phyloP scores from a whole-genome alignment of 805 yeast genomes.

The Saturnispora besseyi region DNA sequence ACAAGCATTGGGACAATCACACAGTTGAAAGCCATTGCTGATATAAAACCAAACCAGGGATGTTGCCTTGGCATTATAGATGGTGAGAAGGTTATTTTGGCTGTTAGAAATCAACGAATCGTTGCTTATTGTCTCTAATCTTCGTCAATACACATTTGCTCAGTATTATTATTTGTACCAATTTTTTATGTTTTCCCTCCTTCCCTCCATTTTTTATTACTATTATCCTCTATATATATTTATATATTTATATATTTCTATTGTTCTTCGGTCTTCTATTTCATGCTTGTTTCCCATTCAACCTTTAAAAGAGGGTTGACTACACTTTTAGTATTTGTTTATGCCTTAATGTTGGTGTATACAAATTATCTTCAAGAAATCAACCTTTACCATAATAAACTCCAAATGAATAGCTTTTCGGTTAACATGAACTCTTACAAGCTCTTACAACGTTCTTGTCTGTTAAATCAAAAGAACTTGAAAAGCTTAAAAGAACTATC shows the following conservation, averaged over 20 bases:
- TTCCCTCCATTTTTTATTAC: not conserved
- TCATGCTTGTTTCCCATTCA: conserved; percentile 13
- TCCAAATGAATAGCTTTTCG: conserved; percentile 17
- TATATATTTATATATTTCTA: conserved; percentile 5
- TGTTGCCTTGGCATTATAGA: conserved; percentile 19
- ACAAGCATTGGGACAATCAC: conserved; percentile 17
- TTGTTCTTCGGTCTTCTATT: too few relatives aligned
- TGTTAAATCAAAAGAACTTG: conserved; percentile 2
- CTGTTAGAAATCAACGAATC: conserved; percentile 15
- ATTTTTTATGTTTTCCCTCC: not conserved
- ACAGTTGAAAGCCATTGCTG: conserved; percentile 11
- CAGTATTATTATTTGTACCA: not conserved
- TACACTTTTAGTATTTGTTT: conserved; percentile 17
- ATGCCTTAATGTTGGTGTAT: conserved; percentile 19
- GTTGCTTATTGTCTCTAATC: conserved; percentile 9
- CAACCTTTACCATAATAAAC: conserved; percentile 20
- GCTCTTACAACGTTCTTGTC: conserved; percentile 12
- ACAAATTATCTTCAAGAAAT: conserved; percentile 23
- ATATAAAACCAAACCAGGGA: conserved; percentile 8
- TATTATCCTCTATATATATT: too few relatives aligned
- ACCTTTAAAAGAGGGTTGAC: conserved; percentile 16
- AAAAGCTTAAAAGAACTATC: too few relatives aligned
- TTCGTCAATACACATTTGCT: not conserved
- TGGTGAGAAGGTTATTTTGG: conserved; percentile 9
- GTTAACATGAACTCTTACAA: conserved; percentile 20